phyloP scores from a whole-genome alignment of 345 rosid species.

The Populus deltoides region DNA sequence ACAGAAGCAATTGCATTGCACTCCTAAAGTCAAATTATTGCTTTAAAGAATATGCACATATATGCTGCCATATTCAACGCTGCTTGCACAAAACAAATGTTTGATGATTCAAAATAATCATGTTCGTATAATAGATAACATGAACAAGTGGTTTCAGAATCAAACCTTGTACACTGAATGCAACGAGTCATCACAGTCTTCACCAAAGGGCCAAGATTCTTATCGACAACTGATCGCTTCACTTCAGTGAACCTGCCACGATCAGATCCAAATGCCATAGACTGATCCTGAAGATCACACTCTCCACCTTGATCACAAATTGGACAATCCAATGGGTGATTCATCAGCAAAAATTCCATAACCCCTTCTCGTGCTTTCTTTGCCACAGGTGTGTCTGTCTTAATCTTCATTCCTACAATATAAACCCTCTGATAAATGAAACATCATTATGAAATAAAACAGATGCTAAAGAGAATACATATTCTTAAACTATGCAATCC shows the following conservation, averaged over 20 bases:
- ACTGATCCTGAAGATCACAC: slow-evolving; percentile 98
- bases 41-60: not conserved
- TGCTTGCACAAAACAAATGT: not conserved
- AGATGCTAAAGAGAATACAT: not conserved
- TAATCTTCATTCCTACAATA: slow-evolving; percentile 88
- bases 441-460: not conserved
- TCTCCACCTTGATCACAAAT: slow-evolving; percentile 99
- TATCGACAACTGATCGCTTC: slow-evolving; percentile 97
- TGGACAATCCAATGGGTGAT: slow-evolving; percentile 96
- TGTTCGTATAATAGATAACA: not conserved
- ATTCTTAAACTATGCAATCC: not conserved
- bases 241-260: slow-evolving; percentile 95
- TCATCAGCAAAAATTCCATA: slow-evolving; percentile 96
- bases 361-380: slow-evolving; percentile 98
- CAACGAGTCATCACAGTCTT: slow-evolving; percentile 99
- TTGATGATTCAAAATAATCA: not conserved
- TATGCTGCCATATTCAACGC: not conserved
- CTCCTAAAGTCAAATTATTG: not conserved
- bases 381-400: slow-evolving; percentile 90
- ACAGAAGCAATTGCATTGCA: not conserved
- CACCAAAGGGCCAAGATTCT: slow-evolving; percentile 96
- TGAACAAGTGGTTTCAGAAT: not conserved
- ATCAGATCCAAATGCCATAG: slow-evolving; percentile 99
- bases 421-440: slow-evolving; percentile 13
- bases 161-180: slow-evolving; percentile 93